Evolutionary conservation across 2,329 filamentous ascomycete species (phyloP).

Genomic region (Phaeoacremonium minimum): DNA sequence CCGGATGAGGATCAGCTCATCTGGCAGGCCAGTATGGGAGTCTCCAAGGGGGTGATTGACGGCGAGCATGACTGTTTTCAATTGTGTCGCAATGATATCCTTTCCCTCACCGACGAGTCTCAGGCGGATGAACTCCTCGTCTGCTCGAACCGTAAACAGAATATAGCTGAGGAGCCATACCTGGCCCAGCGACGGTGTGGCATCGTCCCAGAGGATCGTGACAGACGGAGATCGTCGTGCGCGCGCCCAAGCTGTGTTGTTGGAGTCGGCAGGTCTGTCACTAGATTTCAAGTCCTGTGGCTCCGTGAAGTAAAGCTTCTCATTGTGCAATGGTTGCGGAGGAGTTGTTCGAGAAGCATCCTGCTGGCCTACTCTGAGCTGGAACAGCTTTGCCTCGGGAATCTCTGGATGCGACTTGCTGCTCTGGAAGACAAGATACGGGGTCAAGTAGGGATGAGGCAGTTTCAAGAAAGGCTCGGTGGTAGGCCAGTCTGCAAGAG

Average conservation of each 20-base stretch:
- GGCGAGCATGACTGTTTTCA: constrained; percentile 39
- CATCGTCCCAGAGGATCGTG: constrained; percentile 36
- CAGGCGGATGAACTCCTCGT: constrained; percentile 44
- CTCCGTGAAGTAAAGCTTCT: constrained; percentile 21
- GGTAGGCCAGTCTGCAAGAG: constrained; percentile 15
- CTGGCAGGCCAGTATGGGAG: constrained; percentile 24
- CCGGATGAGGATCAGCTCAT: constrained; percentile 36
- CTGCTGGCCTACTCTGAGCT: constrained; percentile 1
- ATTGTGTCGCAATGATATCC: constrained; percentile 12
- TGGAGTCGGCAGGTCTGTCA: constrained; percentile 33
- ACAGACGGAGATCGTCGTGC: constrained; percentile 48
- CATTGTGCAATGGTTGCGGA: constrained; percentile 16
- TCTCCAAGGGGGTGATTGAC: constrained; percentile 36
- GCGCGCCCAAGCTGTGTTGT: constrained; percentile 54
- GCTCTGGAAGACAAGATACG: constrained; percentile 16
- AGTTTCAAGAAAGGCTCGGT: constrained; percentile 20
- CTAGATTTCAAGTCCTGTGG: constrained; percentile 24
- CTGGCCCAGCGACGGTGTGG: constrained; percentile 41
- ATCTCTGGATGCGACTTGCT: constrained; percentile 10
- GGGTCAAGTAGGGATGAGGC: constrained; percentile 22
- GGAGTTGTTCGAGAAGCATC: constrained; percentile 5
- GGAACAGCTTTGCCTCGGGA: constrained; percentile 1
- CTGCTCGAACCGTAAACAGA: constrained; percentile 45
- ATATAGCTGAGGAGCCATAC: constrained; percentile 49
- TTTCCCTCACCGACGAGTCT: constrained; percentile 29